phyloP scores from a whole-genome alignment of 257 asterid species.

The Plantago major region DNA sequence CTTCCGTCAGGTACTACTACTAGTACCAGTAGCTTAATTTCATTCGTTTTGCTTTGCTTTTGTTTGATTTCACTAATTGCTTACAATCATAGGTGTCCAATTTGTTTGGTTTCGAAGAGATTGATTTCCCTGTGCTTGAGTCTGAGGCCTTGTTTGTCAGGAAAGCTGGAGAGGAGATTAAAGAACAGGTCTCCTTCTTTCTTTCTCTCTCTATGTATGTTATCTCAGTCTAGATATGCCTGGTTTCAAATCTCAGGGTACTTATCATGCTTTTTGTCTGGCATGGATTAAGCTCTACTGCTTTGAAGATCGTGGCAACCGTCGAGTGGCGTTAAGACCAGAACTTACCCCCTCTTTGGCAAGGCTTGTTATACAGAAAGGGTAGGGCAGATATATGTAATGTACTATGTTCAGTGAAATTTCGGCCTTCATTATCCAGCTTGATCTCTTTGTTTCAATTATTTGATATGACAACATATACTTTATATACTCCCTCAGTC shows the following conservation, averaged over 20 bases:
- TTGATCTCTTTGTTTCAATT: too few relatives aligned
- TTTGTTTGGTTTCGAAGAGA: slow-evolving; percentile 80
- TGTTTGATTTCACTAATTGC: background rate
- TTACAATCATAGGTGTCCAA: slow-evolving; percentile 55
- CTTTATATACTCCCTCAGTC: too few relatives aligned
- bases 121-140: slow-evolving; percentile 94
- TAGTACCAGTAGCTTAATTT: too few relatives aligned
- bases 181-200: slow-evolving; percentile 65
- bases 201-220: background rate
- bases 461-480: too few relatives aligned
- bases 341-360: slow-evolving; percentile 98
- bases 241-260: too few relatives aligned
- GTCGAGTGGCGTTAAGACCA: slow-evolving; percentile 95
- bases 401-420: slow-evolving; percentile 15
- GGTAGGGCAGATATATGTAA: slow-evolving; percentile 33
- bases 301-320: slow-evolving; percentile 95
- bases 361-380: slow-evolving; percentile 96
- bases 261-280: slow-evolving; percentile 20
- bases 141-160: slow-evolving; percentile 86
- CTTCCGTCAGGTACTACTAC: slow-evolving; percentile 61
- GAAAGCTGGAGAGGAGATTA: slow-evolving; percentile 98
- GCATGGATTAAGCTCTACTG: slow-evolving; percentile 67
- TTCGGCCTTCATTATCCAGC: slow-evolving; percentile 6
- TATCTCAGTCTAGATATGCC: too few relatives aligned
- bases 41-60: background rate